phyloP scores from a whole-genome alignment of 192 early-diverging fungal species.

The Backusella tarrabulga region DNA sequence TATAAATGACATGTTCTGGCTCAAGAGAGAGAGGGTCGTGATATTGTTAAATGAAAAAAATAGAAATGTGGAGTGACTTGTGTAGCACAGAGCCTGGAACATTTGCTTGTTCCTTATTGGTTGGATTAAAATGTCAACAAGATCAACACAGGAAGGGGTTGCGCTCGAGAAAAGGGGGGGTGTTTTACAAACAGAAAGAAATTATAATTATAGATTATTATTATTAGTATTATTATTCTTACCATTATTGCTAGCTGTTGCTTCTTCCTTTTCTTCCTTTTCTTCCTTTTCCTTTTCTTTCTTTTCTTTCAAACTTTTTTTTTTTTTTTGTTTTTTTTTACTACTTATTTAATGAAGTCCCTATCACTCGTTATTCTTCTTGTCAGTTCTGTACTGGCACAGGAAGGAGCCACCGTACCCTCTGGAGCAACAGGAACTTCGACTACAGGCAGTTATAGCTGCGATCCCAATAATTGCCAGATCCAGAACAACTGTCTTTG shows the following conservation, averaged over 20 bases:
- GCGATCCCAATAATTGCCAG: constrained; percentile 44
- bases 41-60: not conserved
- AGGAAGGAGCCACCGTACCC: constrained; percentile 23
- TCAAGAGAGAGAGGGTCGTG: not conserved
- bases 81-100: not conserved
- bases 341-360: not conserved
- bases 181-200: not conserved
- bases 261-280: not conserved
- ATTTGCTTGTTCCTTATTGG: not conserved
- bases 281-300: not conserved
- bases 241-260: not conserved
- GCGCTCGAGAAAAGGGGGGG: not conserved
- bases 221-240: not conserved
- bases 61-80: not conserved
- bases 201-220: no score
- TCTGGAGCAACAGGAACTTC: not conserved
- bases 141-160: not conserved
- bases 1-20: constrained; percentile 32
- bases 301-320: no score
- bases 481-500: constrained; percentile 48
- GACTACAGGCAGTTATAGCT: constrained; percentile 25
- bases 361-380: not conserved
- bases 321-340: no score
- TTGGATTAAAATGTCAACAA: constrained; percentile 5
- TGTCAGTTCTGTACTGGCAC: constrained; percentile 14